A percentile compares a stretch with the other conserved stretches of the same genome.
These are phyloP conservation scores for Sporothrix brasiliensis DNA, from an alignment of 2,329 filamentous ascomycete genomes.

Conservation along the genomic window DNA sequence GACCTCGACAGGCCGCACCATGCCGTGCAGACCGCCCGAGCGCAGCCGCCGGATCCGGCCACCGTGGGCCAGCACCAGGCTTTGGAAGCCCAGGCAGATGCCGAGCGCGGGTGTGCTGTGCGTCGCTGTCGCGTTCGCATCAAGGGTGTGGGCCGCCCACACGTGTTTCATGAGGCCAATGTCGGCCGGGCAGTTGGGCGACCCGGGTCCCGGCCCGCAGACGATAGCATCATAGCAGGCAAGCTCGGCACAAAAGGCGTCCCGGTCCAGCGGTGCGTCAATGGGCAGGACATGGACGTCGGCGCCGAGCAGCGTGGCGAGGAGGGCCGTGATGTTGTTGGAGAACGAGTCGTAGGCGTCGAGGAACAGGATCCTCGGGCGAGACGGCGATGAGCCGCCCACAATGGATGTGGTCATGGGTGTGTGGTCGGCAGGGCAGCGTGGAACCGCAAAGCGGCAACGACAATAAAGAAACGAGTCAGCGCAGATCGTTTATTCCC, in stretches of 20 bases:
- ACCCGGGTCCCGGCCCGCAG: conserved; percentile 86
- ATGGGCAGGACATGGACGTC: conserved; percentile 73
- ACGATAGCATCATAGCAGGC: conserved; percentile 78
- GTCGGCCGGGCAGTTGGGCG: conserved; percentile 71
- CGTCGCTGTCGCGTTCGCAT: too few relatives aligned
- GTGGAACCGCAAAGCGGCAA: background rate
- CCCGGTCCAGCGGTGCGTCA: conserved; percentile 55
- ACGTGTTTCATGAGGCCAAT: conserved; percentile 79
- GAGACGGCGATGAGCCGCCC: background rate
- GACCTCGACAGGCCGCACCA: conserved; percentile 59
- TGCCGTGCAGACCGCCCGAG: conserved; percentile 75
- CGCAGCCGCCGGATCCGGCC: conserved; percentile 62
- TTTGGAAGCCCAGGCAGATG: conserved; percentile 89
- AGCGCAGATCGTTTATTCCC: background rate
- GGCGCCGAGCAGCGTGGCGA: conserved; percentile 69
- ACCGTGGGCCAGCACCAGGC: conserved; percentile 69
- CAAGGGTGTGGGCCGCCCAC: conserved; percentile 61
- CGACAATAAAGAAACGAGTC: background rate
- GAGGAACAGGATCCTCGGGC: conserved; percentile 72
- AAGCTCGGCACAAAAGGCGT: conserved; percentile 56
- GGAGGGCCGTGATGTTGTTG: conserved; percentile 86
- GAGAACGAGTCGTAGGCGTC: conserved; percentile 98
- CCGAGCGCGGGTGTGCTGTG: conserved; percentile 68
- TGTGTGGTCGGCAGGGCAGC: background rate
- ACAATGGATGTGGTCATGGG: background rate